Conservation (phyloP, 441 rosid genomes). For the Gossypium schwendimanii region DNA sequence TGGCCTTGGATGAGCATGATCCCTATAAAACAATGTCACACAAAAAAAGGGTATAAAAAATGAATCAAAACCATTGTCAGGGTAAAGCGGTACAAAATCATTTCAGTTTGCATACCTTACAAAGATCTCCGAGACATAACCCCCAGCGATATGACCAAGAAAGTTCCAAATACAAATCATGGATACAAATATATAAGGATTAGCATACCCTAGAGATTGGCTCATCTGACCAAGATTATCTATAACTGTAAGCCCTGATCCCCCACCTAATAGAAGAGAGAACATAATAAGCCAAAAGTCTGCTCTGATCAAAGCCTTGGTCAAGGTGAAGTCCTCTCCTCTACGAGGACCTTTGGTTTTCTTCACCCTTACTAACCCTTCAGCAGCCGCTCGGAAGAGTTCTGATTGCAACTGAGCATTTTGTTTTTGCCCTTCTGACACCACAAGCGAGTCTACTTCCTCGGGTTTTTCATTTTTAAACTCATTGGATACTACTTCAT, state of each 20-base stretch:
- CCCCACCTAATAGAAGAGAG: constrained; percentile 79
- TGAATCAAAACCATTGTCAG: constrained; percentile 1
- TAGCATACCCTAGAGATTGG: constrained; percentile 75
- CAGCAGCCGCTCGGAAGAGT: constrained; percentile 79
- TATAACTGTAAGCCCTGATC: constrained; percentile 89
- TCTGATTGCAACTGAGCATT: constrained; percentile 75
- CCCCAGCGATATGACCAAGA: constrained; percentile 87
- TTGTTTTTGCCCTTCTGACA: constrained; percentile 62
- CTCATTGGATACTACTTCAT: constrained; percentile 72
- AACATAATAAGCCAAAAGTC: constrained; percentile 91
- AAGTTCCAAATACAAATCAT: constrained; percentile 98
- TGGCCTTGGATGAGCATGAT: constrained; percentile 82
- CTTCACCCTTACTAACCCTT: constrained; percentile 75
- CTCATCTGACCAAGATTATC: constrained; percentile 98
- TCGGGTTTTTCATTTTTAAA: constrained; percentile 77
- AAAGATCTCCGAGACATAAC: constrained; percentile 84
- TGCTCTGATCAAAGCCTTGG: constrained; percentile 76
- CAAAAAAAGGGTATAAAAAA: constrained; percentile 2
- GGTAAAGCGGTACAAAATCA: neutral
- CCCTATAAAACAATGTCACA: constrained; percentile 31
- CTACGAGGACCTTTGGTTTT: constrained; percentile 68
- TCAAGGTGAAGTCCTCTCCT: constrained; percentile 92
- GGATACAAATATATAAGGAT: constrained; percentile 75
- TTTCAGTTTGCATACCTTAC: constrained; percentile 45
- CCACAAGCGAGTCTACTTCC: constrained; percentile 78